Conservation (phyloP, 306 rosid genomes). For the Castanea crenata region DNA sequence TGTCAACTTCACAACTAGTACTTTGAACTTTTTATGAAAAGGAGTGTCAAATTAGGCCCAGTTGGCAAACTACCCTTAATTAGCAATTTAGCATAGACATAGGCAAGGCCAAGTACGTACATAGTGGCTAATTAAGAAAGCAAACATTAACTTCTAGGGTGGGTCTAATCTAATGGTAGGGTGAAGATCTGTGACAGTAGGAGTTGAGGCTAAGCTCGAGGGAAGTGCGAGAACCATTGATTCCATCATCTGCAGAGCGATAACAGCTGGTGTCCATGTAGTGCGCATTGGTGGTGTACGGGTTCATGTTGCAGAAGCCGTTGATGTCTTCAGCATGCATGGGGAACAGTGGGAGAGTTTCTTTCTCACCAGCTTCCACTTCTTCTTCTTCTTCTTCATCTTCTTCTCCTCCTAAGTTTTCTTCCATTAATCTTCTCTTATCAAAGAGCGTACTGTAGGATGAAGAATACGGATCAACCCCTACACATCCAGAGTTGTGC, state of each 20-base stretch:
- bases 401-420: constrained; percentile 27
- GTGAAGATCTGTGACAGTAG: constrained; percentile 49
- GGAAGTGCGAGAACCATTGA: constrained; percentile 55
- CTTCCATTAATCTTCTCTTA: constrained; percentile 43
- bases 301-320: constrained; percentile 53
- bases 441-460: constrained; percentile 48
- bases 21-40: constrained; percentile 15
- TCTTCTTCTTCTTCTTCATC: constrained; percentile 18
- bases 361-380: constrained; percentile 44
- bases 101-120: constrained; percentile 8
- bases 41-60: constrained; percentile 19
- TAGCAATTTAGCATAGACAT: not conserved
- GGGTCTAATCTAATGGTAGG: constrained; percentile 13
- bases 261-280: constrained; percentile 41
- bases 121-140: constrained; percentile 7
- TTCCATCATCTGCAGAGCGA: constrained; percentile 28
- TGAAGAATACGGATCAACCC: constrained; percentile 64
- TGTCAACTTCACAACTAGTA: constrained; percentile 21
- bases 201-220: constrained; percentile 89
- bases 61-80: constrained; percentile 17
- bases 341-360: constrained; percentile 94
- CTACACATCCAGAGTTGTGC: constrained; percentile 61
- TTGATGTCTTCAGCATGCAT: constrained; percentile 75
- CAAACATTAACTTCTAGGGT: not conserved
- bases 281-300: constrained; percentile 51